Conservation (phyloP, 2,329 filamentous ascomycete genomes). For the Ascochyta koolunga region DNA sequence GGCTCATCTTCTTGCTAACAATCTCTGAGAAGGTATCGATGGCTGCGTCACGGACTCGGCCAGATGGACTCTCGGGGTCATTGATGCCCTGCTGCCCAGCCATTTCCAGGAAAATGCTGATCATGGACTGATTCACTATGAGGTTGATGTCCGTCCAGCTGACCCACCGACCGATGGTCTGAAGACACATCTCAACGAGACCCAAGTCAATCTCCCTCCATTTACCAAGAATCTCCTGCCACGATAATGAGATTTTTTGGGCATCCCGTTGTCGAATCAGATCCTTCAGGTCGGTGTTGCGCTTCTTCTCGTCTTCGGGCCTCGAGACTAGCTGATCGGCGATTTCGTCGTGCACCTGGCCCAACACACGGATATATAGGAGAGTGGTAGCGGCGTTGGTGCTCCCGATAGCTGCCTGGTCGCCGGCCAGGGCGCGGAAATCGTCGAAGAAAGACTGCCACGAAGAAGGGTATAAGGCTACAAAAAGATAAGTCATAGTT, state of each 20-base stretch:
- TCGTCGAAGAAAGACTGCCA: conserved; percentile 95
- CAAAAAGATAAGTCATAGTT: conserved; percentile 92
- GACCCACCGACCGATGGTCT: conserved; percentile 94
- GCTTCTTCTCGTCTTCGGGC: conserved; percentile 77
- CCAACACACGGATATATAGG: conserved; percentile 86
- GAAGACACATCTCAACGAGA: conserved; percentile 86
- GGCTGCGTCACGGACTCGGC: conserved; percentile 85
- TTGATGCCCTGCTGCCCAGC: conserved; percentile 72
- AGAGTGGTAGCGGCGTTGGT: conserved; percentile 79
- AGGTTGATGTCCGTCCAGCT: conserved; percentile 98
- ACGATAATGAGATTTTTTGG: conserved; percentile 83
- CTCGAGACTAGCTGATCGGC: conserved; percentile 87
- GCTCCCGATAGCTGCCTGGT: conserved; percentile 59
- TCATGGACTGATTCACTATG: conserved; percentile 81
- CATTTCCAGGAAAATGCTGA: conserved; percentile 82
- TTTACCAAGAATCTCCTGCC: conserved; percentile 85
- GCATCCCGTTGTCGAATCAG: conserved; percentile 85
- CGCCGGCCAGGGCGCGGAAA: conserved; percentile 76
- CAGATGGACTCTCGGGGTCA: conserved; percentile 63
- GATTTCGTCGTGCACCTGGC: conserved; percentile 95
- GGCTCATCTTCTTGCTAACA: conserved; percentile 96
- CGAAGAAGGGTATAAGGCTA: conserved; percentile 79
- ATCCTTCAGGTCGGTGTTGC: conserved; percentile 90
- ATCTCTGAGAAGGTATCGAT: conserved; percentile 96
- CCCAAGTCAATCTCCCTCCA: conserved; percentile 72